These are phyloP conservation scores for Termitomyces sp. DNA, from an alignment of 1,284 basidiomycete species.

Conservation along the genomic window DNA sequence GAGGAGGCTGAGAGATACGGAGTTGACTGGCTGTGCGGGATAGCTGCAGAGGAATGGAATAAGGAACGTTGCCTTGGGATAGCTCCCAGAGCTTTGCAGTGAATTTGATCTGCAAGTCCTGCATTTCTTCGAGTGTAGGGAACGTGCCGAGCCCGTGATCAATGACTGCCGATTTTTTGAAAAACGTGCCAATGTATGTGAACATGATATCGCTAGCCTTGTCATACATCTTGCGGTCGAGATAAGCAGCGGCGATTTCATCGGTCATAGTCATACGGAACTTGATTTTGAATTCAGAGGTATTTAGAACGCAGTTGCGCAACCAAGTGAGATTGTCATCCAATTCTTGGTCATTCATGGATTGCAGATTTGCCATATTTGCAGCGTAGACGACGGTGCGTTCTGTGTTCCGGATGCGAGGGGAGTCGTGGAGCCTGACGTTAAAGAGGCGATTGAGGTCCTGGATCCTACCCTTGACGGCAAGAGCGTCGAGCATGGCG, in stretches of 20 bases:
- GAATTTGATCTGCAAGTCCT: slow-evolving; percentile 14
- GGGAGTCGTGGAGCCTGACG: slow-evolving; percentile 11
- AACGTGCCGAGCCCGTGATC: neutral
- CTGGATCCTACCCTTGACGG: slow-evolving; percentile 37
- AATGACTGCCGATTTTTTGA: neutral
- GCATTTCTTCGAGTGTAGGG: slow-evolving; percentile 4
- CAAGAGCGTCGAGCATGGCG: slow-evolving; percentile 50
- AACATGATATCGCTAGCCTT: slow-evolving; percentile 8
- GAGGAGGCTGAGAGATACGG: slow-evolving; percentile 11
- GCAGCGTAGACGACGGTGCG: slow-evolving; percentile 14
- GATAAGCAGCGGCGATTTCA: slow-evolving; percentile 21
- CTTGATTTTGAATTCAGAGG: neutral
- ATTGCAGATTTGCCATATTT: slow-evolving; percentile 14
- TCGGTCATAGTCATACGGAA: slow-evolving; percentile 7
- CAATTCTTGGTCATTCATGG: slow-evolving; percentile 5
- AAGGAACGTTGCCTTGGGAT: slow-evolving; percentile 14
- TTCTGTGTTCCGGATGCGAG: neutral
- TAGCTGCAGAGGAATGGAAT: slow-evolving; percentile 12
- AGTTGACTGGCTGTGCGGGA: slow-evolving; percentile 10
- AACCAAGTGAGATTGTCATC: slow-evolving; percentile 11
- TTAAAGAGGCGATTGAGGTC: slow-evolving; percentile 54
- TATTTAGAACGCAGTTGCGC: neutral
- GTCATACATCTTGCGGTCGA: slow-evolving; percentile 20
- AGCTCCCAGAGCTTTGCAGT: slow-evolving; percentile 14
- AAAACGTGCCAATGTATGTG: neutral